These are phyloP conservation scores for Vitis hybrid DNA, from an alignment of 177 flowering plant species.

Conservation along the genomic window DNA sequence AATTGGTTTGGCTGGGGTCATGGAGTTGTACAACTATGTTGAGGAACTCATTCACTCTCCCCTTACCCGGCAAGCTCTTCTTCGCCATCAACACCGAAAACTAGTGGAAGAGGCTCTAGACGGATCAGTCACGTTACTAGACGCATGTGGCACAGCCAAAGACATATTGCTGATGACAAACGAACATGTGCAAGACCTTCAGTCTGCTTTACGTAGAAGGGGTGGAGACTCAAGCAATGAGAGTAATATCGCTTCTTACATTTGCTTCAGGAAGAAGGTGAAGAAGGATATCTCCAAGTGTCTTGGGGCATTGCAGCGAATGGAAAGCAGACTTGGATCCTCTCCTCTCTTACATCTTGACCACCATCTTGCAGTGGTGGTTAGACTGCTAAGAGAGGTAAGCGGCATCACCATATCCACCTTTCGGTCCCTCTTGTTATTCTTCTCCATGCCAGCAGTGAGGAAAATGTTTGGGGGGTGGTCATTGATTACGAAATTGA, in stretches of 20 bases:
- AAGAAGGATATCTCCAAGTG: slow-evolving; percentile 16
- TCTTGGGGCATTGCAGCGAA: slow-evolving; percentile 13
- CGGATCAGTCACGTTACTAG: slow-evolving; percentile 30
- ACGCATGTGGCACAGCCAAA: slow-evolving; percentile 29
- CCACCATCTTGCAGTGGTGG: slow-evolving; percentile 15
- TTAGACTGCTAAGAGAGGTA: slow-evolving; percentile 32
- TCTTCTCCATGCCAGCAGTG: slow-evolving; percentile 23
- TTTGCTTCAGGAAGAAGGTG: slow-evolving; percentile 22
- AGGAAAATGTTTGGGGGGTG: slow-evolving; percentile 21
- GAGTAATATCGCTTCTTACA: slow-evolving; percentile 8
- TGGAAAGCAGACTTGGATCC: slow-evolving; percentile 4
- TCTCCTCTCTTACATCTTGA: slow-evolving; percentile 5
- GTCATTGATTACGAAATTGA: slow-evolving; percentile 28
- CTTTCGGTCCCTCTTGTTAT: slow-evolving; percentile 22
- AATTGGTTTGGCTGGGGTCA: slow-evolving; percentile 24
- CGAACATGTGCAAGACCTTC: slow-evolving; percentile 28
- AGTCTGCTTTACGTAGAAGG: slow-evolving; percentile 29
- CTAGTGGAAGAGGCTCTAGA: slow-evolving; percentile 34
- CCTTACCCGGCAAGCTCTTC: slow-evolving; percentile 28
- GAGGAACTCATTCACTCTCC: slow-evolving; percentile 26
- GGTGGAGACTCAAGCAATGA: slow-evolving; percentile 14
- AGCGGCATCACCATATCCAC: slow-evolving; percentile 22
- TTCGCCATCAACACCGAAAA: slow-evolving; percentile 15
- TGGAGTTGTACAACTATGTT: slow-evolving; percentile 31
- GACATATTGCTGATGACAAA: slow-evolving; percentile 24